These are phyloP conservation scores for Misopates orontium DNA, from an alignment of 257 asterid species.

Conservation along the genomic window DNA sequence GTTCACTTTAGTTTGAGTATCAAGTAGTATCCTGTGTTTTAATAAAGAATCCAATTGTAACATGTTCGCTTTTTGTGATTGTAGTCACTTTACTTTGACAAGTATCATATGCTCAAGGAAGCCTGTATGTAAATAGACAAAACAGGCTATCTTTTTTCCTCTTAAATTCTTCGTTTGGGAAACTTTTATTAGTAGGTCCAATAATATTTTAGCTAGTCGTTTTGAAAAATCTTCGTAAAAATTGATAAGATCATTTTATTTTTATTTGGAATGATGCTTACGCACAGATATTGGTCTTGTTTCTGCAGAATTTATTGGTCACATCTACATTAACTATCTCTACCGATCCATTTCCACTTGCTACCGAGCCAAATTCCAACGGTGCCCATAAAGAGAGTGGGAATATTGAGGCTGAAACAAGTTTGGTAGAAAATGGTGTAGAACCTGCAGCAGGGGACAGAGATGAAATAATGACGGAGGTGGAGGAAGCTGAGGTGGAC, in stretches of 20 bases:
- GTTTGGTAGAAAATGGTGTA: constrained; percentile 52
- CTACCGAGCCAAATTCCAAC: constrained; percentile 39
- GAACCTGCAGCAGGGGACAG: constrained; percentile 46
- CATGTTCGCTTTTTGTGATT: background rate
- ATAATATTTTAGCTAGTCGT: background rate
- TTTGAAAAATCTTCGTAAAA: background rate
- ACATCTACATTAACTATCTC: constrained; percentile 63
- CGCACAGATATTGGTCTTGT: constrained; percentile 9
- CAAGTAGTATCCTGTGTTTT: background rate
- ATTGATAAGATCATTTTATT: background rate
- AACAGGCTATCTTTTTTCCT: background rate
- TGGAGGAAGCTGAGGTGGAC: constrained; percentile 55
- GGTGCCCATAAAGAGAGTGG: constrained; percentile 42
- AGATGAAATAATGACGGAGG: constrained; percentile 87
- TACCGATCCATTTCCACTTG: constrained; percentile 39
- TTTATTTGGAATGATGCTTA: constrained; percentile 6
- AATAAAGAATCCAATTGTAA: background rate
- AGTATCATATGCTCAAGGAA: background rate
- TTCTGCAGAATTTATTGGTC: constrained; percentile 70
- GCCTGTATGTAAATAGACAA: background rate
- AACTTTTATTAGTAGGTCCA: too few species aligned
- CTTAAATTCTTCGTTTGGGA: too few species aligned
- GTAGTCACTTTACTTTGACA: background rate
- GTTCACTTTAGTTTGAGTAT: background rate
- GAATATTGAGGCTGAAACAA: constrained; percentile 28